Percentiles rank a stretch among this genome's conserved stretches.
Conservation (phyloP, 306 rosid species). For the Vachellia pachyceras region DNA sequence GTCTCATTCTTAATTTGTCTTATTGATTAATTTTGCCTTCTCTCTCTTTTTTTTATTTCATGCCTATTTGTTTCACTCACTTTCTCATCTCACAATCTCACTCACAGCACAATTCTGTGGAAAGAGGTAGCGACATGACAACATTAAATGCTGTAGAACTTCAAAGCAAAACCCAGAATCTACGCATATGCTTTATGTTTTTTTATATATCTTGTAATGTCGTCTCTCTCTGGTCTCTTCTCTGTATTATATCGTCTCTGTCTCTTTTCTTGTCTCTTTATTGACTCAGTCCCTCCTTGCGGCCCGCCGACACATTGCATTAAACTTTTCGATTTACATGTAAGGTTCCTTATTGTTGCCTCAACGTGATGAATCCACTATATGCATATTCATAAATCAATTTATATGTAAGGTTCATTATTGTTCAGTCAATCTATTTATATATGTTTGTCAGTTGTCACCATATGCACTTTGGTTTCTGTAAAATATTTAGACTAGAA, state of each 20-base stretch:
- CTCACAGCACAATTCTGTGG: background rate
- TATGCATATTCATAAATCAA: no score
- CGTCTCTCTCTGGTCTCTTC: conserved; percentile 8
- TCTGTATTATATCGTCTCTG: background rate
- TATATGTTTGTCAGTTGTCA: background rate
- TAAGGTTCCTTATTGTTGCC: no score
- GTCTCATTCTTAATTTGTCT: background rate
- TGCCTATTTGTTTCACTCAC: background rate
- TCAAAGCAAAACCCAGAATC: conserved; percentile 47
- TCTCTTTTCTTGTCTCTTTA: conserved; percentile 22
- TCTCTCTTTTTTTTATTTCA: background rate
- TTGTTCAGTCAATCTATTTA: background rate
- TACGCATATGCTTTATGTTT: conserved; percentile 34
- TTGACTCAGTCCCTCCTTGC: conserved; percentile 35
- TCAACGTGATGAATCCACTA: no score
- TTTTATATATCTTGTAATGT: background rate
- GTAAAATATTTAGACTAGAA: background rate
- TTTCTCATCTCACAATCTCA: background rate
- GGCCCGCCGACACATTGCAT: conserved; percentile 45
- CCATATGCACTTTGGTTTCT: background rate
- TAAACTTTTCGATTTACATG: conserved; percentile 18
- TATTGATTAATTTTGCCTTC: background rate
- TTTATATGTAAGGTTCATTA: background rate
- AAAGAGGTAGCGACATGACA: background rate
- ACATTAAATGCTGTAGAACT: conserved; percentile 36